These are phyloP conservation scores for Xylaria flabelliformis DNA, from an alignment of 495 filamentous ascomycete species.

Conservation along the genomic window DNA sequence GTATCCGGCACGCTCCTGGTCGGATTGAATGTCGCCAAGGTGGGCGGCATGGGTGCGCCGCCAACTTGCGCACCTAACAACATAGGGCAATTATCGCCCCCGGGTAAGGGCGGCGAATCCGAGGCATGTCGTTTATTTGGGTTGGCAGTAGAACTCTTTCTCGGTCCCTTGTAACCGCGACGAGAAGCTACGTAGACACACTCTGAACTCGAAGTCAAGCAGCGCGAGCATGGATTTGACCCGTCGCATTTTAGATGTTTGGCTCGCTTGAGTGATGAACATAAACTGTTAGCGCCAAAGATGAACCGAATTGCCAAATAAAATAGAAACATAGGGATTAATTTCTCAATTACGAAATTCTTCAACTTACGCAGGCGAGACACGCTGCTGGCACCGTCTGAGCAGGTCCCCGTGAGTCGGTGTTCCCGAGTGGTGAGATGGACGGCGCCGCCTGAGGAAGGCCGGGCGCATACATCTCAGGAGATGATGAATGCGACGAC, in stretches of 20 bases:
- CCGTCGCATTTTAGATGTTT: constrained; percentile 62
- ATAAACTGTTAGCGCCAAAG: constrained; percentile 26
- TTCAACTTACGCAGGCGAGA: constrained; percentile 54
- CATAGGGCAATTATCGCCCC: constrained; percentile 53
- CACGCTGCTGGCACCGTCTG: constrained; percentile 55
- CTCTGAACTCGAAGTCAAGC: constrained; percentile 47
- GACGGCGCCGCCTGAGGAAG: constrained; percentile 32
- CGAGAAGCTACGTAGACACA: constrained; percentile 59
- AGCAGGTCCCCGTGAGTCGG: constrained; percentile 42
- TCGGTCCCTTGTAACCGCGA: constrained; percentile 58
- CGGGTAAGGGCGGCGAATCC: constrained; percentile 49
- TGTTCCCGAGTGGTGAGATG: constrained; percentile 30
- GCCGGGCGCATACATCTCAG: constrained; percentile 25
- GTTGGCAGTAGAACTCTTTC: constrained; percentile 51
- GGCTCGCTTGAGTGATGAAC: constrained; percentile 43
- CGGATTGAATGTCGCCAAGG: constrained; percentile 45
- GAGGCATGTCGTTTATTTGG: constrained; percentile 59
- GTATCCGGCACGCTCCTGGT: constrained; percentile 47
- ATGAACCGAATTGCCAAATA: background rate
- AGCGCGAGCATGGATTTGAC: constrained; percentile 52
- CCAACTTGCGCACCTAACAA: constrained; percentile 45
- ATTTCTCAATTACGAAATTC: background rate
- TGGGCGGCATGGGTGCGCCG: constrained; percentile 32
- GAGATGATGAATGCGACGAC: constrained; percentile 28
- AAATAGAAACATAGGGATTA: constrained; percentile 6